Evolutionary conservation across 1,284 basidiomycete species (phyloP).

Genomic region (Limonomyces culmigenus): DNA sequence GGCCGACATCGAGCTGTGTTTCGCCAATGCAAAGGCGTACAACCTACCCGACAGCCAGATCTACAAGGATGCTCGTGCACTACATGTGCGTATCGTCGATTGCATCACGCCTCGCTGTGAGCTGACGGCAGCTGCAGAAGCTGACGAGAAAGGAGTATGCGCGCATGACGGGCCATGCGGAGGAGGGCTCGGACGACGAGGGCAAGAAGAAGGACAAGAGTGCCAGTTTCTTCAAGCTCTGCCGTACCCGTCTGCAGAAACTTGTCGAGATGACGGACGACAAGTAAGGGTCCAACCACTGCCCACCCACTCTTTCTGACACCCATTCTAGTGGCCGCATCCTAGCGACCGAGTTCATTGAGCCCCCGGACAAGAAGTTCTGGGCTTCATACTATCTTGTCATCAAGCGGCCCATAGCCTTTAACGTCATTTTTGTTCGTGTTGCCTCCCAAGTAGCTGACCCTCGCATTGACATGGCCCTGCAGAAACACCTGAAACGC

Average conservation of each 20-base stretch:
- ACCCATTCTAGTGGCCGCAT: conserved; percentile 42
- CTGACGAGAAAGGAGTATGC: conserved; percentile 43
- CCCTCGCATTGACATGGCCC: not conserved
- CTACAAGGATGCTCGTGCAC: conserved; percentile 64
- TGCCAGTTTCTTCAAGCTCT: conserved; percentile 40
- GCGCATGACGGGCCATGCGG: conserved; percentile 31
- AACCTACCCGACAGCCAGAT: conserved; percentile 79
- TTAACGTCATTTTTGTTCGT: conserved; percentile 67
- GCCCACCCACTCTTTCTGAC: conserved; percentile 4
- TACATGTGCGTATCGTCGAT: conserved; percentile 26
- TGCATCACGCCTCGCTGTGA: not conserved
- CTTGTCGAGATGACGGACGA: conserved; percentile 52
- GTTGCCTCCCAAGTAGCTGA: not conserved
- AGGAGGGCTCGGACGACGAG: conserved; percentile 22
- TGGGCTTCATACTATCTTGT: conserved; percentile 79
- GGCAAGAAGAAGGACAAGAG: conserved; percentile 35
- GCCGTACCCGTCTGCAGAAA: conserved; percentile 52
- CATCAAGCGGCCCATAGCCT: conserved; percentile 71
- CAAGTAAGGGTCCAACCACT: conserved; percentile 18
- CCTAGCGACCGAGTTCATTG: conserved; percentile 67
- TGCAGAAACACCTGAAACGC: conserved; percentile 56
- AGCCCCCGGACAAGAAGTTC: conserved; percentile 60
- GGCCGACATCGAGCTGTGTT: conserved; percentile 74
- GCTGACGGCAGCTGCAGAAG: conserved; percentile 30
- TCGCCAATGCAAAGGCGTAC: conserved; percentile 81